Base-by-base conservation (phyloP, 495 filamentous ascomycete genomes). In the Xylaria flabelliformis region DNA sequence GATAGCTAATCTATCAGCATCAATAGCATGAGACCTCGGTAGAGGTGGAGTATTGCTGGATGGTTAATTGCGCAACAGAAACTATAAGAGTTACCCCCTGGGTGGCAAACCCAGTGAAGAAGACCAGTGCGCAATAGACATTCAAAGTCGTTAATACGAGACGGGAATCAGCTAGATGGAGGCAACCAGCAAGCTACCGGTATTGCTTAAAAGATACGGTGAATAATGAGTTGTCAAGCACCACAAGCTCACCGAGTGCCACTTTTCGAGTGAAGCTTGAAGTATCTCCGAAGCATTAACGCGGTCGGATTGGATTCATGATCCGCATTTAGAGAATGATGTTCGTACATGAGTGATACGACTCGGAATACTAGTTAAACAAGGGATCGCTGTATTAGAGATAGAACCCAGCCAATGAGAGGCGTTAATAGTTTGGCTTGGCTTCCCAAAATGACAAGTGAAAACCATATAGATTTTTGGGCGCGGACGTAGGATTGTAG, bases 381-480 rank as follows among this genome's bases (percentile, higher is more conserved):
- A 51, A 39, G 64, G 64, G 29, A 36, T 39, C 19, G 42, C 6
- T 19, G 26, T 34, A 42, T 50, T 26, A 34, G 7, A 34, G 24
- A 9, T 21, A 36, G 19, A 46, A 32, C 24, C 6, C n/a, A n/a
- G 46, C 64, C 64, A 67, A 67, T 67, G 44, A 67, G 24, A 53
- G 44, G 64, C 64, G 46, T 8, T 17, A 26, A n/a, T 39, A n/a
- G 46, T 21, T 8, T 12, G 53, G 64, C 9, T 46, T 32, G 64
- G 46, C 64, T 67, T 67, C 64, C 64, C 32, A 67, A 67, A 51
- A 53, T n/a, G 64, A 67, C 64, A 67, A 67, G 44, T 21, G 46
- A 67, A 44, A 32, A n/a, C 63, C 42, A 17, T n/a, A 8, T 24
- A 17, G 29, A 29, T 51, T 32, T 66, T 44, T 34, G 17, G 13